Evolutionary conservation across 1,284 basidiomycete species (phyloP), one percentile per base, ranked within the genome.

Genomic region (Trametes pubescens): DNA sequence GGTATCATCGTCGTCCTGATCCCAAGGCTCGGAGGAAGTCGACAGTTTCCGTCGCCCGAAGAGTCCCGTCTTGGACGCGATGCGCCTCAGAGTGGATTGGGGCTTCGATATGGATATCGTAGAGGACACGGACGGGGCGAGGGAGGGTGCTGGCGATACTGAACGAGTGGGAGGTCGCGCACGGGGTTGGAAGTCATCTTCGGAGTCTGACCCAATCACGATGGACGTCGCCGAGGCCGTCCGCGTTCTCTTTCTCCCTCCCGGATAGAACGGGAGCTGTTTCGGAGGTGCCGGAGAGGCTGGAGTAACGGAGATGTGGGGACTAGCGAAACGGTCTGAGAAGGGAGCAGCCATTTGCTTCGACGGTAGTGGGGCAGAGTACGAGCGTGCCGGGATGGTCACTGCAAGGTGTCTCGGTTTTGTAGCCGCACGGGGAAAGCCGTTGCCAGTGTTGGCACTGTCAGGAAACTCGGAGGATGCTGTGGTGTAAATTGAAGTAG

Each of bases 41-140:
- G 65, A 67, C 38, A 65, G 57, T 13, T 64, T 64, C 38, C 68
- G 65, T 13, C 68, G 68, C 13, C 65, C 64, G 44, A 69, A 69
- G 10, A 69, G 64, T 38, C 56, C 57, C 32, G 65, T 62, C 29
- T 61, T 61, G 6, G 65, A 67, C 47, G 59, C 59, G 44, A 69
- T 69, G 13, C 68, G 65, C 51, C 43, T 57, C 43, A 69, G 57
- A 4, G 61, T 62, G 13, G 49, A 29, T 57, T 58, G 61, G 13
- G 59, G 55, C 43, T 57, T 65, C 11, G 26, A 26, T 8, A 49
- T 47, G 18, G 63, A 60, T 13, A 40, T 59, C 18, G 32, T 49
- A 5, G 67, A 68, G 8, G 62, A 47, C n/a, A 57, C 37, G 4
- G 67, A 66, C 6, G 60, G 62, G 3, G 59, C 14, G 54, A 69